These are phyloP conservation scores for Rhodotorula paludigena DNA, from an alignment of 768 basidiomycete species.

Conservation along the genomic window DNA sequence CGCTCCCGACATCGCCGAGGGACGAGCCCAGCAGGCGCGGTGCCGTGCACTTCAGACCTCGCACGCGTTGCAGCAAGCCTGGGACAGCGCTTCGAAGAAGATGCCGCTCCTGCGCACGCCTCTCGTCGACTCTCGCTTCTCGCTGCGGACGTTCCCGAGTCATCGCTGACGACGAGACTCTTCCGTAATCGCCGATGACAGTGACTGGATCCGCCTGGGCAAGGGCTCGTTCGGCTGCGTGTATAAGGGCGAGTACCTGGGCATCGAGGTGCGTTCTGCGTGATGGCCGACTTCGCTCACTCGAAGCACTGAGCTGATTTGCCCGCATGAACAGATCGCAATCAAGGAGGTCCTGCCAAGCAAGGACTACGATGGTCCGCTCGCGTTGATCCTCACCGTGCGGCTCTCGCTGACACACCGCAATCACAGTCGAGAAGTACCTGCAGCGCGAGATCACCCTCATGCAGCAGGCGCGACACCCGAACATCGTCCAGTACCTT, in stretches of 20 bases:
- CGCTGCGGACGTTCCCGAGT: too few relatives aligned
- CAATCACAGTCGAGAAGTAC: slow-evolving; percentile 67
- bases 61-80: neutral
- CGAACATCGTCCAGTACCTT: slow-evolving; percentile 66
- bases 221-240: slow-evolving; percentile 92
- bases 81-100: neutral
- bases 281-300: slow-evolving; percentile 69
- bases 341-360: slow-evolving; percentile 75
- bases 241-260: slow-evolving; percentile 87
- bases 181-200: neutral
- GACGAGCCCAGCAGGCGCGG: too few relatives aligned
- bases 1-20: too few relatives aligned
- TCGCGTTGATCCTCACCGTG: neutral
- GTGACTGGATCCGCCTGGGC: slow-evolving; percentile 53
- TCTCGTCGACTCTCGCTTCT: too few relatives aligned
- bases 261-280: slow-evolving; percentile 58
- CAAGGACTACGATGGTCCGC: slow-evolving; percentile 69
- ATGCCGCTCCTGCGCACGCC: too few relatives aligned
- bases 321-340: slow-evolving; percentile 1
- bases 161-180: neutral
- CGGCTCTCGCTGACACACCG: neutral
- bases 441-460: slow-evolving; percentile 94
- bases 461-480: slow-evolving; percentile 9
- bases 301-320: too few relatives aligned
- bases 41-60: too few relatives aligned